A percentile compares a stretch with the other conserved stretches of the same genome.
Conservation (phyloP, 306 rosid genomes). For the Cyclanthera cordifolia region DNA sequence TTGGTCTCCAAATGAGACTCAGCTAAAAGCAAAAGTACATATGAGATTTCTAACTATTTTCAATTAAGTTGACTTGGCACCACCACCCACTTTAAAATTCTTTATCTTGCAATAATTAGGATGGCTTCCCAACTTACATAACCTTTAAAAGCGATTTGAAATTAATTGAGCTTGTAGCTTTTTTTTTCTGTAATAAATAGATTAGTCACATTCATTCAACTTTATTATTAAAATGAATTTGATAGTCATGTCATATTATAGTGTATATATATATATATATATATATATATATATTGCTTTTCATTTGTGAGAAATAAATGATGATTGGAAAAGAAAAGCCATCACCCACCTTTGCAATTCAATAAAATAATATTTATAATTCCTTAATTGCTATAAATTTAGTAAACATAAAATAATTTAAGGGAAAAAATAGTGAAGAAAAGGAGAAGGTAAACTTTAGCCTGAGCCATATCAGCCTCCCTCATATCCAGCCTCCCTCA, state of each 20-base stretch:
- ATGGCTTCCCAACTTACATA: not conserved
- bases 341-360: not conserved
- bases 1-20: not conserved
- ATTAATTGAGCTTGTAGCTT: not conserved
- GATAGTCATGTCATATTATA: not conserved
- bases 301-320: not conserved
- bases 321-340: not conserved
- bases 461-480: conserved; percentile 1
- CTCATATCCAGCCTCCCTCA: no score
- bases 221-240: not conserved
- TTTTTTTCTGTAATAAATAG: not conserved
- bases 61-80: not conserved
- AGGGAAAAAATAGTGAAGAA: not conserved
- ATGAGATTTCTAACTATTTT: not conserved
- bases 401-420: conserved; percentile 11
- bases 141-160: not conserved
- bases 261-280: no score
- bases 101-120: not conserved
- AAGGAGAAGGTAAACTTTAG: not conserved
- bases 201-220: not conserved
- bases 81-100: not conserved
- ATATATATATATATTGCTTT: no score
- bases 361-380: conserved; percentile 11
- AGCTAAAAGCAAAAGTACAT: not conserved
- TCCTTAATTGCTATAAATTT: conserved; percentile 9